Evolutionary conservation across 768 basidiomycete genomes (phyloP).

Genomic region (Panaeolus cyanescens): DNA sequence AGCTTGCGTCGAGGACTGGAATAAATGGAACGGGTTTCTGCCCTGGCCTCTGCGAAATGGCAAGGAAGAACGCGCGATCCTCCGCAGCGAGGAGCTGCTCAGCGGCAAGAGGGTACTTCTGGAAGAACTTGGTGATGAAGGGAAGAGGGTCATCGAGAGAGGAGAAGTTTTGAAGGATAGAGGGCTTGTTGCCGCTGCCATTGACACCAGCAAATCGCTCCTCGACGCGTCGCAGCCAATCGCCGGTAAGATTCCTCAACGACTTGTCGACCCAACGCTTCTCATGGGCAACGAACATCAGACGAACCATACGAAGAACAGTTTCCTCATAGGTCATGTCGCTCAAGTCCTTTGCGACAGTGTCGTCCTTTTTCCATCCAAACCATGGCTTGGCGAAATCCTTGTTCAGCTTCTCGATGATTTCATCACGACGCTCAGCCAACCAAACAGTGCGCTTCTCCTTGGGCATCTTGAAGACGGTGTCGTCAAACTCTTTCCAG

Average conservation of each 20-base stretch:
- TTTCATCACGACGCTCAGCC: constrained; percentile 80
- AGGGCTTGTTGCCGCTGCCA: constrained; percentile 73
- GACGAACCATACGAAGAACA: constrained; percentile 83
- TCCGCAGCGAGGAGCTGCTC: constrained; percentile 90
- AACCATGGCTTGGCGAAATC: constrained; percentile 99
- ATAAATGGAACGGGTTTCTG: constrained; percentile 99
- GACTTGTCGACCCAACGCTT: constrained; percentile 92
- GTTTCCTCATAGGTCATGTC: constrained; percentile 99
- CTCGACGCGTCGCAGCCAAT: constrained; percentile 95
- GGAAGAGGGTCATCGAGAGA: constrained; percentile 79
- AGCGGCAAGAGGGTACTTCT: constrained; percentile 77
- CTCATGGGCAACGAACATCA: constrained; percentile 95
- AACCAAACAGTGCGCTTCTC: constrained; percentile 95
- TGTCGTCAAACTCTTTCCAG: constrained; percentile 99
- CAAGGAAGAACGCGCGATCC: constrained; percentile 94
- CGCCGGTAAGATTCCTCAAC: constrained; percentile 90
- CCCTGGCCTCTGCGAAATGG: constrained; percentile 92
- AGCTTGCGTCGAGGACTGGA: constrained; percentile 88
- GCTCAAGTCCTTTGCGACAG: constrained; percentile 79
- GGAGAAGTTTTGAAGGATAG: constrained; percentile 81
- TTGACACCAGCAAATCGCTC: constrained; percentile 94
- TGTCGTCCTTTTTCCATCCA: constrained; percentile 92
- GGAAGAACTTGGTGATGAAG: constrained; percentile 84
- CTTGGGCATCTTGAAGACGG: constrained; percentile 92
- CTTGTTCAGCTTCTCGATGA: constrained; percentile 89